Percentiles rank a stretch among this genome's conserved stretches.
phyloP scores from a whole-genome alignment of 2,329 filamentous ascomycete species.

The Paracoccidioides lutzii region DNA sequence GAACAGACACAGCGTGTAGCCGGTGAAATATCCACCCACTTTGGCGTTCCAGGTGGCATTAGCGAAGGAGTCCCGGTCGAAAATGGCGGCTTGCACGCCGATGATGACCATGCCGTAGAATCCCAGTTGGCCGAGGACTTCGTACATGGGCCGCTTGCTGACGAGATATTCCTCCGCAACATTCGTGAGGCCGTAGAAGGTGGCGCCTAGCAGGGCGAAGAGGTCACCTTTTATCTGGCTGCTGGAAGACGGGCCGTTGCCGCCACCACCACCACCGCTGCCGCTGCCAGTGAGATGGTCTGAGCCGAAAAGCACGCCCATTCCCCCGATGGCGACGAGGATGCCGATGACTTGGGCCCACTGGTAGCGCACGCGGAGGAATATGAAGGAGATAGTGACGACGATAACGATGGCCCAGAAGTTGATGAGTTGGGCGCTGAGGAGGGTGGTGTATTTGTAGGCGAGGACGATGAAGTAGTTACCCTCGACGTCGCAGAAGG shows the following conservation, averaged over 20 bases:
- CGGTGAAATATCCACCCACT: slow-evolving; percentile 71
- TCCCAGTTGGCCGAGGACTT: slow-evolving; percentile 82
- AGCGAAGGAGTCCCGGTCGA: slow-evolving; percentile 65
- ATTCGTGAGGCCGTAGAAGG: slow-evolving; percentile 82
- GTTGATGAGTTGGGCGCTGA: slow-evolving; percentile 90
- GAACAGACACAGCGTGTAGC: slow-evolving; percentile 70
- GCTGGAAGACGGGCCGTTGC: slow-evolving; percentile 32
- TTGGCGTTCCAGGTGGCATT: slow-evolving; percentile 51
- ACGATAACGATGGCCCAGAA: slow-evolving; percentile 97
- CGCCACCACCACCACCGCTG: slow-evolving; percentile 26
- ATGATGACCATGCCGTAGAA: slow-evolving; percentile 85
- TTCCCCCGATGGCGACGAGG: slow-evolving; percentile 78
- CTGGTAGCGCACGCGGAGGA: slow-evolving; percentile 84
- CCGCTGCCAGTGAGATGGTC: slow-evolving; percentile 65
- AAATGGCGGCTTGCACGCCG: slow-evolving; percentile 79
- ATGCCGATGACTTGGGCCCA: slow-evolving; percentile 75
- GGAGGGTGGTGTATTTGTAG: slow-evolving; percentile 81
- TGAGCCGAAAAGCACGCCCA: slow-evolving; percentile 71
- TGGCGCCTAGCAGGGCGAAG: slow-evolving; percentile 78
- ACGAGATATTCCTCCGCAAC: slow-evolving; percentile 93
- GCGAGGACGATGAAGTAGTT: slow-evolving; percentile 97
- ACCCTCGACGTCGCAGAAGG: slow-evolving; percentile 87
- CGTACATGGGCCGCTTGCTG: slow-evolving; percentile 72
- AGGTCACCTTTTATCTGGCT: slow-evolving; percentile 81
- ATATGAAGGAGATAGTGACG: slow-evolving; percentile 65